phyloP scores from a whole-genome alignment of 1,139 yeast species.

The Scheffersomyces illinoinensis region DNA sequence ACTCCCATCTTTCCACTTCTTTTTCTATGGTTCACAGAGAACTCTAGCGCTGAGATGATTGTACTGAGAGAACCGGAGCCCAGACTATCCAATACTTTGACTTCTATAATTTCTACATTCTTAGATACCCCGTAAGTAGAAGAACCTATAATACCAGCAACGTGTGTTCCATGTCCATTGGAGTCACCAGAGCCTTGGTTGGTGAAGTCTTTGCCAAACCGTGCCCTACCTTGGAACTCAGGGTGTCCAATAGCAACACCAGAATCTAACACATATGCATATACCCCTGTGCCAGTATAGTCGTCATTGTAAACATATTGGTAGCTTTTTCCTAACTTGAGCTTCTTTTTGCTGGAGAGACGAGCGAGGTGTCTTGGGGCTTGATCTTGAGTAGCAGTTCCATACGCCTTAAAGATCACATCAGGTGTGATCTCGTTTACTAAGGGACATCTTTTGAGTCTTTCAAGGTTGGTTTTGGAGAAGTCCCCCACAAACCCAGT shows the following conservation, averaged over 20 bases:
- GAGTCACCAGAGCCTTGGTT: constrained; percentile 61
- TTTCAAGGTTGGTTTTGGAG: constrained; percentile 45
- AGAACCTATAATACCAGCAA: constrained; percentile 87
- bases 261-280: constrained; percentile 81
- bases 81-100: constrained; percentile 62
- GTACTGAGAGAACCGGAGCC: constrained; percentile 74
- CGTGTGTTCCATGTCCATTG: constrained; percentile 86
- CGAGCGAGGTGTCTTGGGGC: constrained; percentile 75
- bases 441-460: constrained; percentile 47
- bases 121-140: constrained; percentile 80
- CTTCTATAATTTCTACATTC: constrained; percentile 58
- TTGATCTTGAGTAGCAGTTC: constrained; percentile 39
- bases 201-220: constrained; percentile 59
- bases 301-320: constrained; percentile 46
- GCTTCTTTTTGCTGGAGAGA: constrained; percentile 50
- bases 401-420: constrained; percentile 49
- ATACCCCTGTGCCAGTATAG: constrained; percentile 53
- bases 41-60: constrained; percentile 71
- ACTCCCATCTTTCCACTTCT: constrained; percentile 53
- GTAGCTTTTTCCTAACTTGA: constrained; percentile 22
- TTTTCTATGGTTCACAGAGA: constrained; percentile 60
- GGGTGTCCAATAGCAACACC: constrained; percentile 62
- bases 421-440: constrained; percentile 66
- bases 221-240: constrained; percentile 67
- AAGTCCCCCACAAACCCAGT: constrained; percentile 66